Evolutionary conservation across 441 rosid species (phyloP).

Genomic region (Adansonia gregorii): DNA sequence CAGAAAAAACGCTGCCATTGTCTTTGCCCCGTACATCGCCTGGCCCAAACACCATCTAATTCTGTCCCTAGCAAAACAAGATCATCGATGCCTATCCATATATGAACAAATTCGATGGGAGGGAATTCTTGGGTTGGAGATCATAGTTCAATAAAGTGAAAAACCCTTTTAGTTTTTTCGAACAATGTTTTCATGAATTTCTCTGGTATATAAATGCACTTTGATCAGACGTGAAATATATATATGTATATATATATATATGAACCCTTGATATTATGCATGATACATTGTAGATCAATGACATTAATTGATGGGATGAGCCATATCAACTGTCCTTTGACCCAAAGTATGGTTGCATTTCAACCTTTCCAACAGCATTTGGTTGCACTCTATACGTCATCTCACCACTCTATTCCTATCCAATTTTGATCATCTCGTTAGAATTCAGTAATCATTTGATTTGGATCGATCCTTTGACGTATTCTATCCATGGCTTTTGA

Average conservation of each 20-base stretch:
- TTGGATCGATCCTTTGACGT: not conserved
- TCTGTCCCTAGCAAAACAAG: not conserved
- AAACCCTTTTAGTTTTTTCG: not conserved
- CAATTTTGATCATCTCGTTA: not conserved
- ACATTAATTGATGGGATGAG: slow-evolving; percentile 2
- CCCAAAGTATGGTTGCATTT: not conserved
- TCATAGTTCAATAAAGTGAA: not conserved
- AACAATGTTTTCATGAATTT: not conserved
- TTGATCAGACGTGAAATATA: not conserved
- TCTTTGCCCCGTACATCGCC: not conserved
- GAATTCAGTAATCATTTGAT: not conserved
- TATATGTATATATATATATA: not conserved
- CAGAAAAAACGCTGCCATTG: not conserved
- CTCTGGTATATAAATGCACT: not conserved
- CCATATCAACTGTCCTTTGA: not conserved
- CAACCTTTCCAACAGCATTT: not conserved
- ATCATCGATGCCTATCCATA: not conserved
- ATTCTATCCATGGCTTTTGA: too few relatives aligned
- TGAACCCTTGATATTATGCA: not conserved
- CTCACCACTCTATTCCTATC: slow-evolving; percentile 3
- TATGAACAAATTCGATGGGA: not conserved
- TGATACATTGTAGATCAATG: not conserved
- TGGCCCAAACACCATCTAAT: not conserved
- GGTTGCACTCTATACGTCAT: not conserved
- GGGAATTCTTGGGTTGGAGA: not conserved